A percentile compares a stretch with the other conserved stretches of the same genome.
Conservation (phyloP, 306 rosid genomes). For the Vigna mungo region DNA sequence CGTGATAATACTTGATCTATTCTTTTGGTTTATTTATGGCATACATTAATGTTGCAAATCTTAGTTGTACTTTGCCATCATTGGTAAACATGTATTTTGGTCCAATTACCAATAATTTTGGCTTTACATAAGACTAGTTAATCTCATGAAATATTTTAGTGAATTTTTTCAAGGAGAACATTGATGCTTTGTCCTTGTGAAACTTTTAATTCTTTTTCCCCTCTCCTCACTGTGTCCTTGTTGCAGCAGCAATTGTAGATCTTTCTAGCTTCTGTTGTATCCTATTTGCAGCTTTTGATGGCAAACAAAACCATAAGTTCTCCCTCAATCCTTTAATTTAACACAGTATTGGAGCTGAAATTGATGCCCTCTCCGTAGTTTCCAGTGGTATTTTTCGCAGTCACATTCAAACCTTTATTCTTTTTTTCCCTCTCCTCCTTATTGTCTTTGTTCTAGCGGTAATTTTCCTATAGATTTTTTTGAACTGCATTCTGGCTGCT, state of each 20-base stretch:
- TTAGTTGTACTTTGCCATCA: constrained; percentile 1
- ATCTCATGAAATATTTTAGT: neutral
- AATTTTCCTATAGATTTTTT: neutral
- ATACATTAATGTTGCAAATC: constrained; percentile 21
- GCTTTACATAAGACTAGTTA: constrained; percentile 15
- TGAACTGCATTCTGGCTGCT: constrained; percentile 3
- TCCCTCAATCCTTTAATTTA: neutral
- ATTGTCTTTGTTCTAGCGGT: constrained; percentile 16
- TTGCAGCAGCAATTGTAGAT: neutral
- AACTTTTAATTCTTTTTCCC: neutral
- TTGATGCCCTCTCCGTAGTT: neutral
- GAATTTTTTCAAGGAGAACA: constrained; percentile 11
- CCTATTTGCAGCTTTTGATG: neutral
- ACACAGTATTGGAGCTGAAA: neutral
- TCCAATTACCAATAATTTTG: constrained; percentile 30
- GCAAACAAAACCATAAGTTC: neutral
- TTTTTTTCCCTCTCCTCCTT: neutral
- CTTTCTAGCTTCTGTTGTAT: neutral
- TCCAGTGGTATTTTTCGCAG: neutral
- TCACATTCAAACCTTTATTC: neutral
- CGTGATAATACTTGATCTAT: constrained; percentile 26
- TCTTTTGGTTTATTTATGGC: constrained; percentile 2
- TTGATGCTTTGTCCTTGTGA: constrained; percentile 24
- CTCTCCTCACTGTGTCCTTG: neutral
- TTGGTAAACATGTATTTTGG: constrained; percentile 1